Conservation (phyloP, 257 asterid genomes). For the Penstemon barbatus region DNA sequence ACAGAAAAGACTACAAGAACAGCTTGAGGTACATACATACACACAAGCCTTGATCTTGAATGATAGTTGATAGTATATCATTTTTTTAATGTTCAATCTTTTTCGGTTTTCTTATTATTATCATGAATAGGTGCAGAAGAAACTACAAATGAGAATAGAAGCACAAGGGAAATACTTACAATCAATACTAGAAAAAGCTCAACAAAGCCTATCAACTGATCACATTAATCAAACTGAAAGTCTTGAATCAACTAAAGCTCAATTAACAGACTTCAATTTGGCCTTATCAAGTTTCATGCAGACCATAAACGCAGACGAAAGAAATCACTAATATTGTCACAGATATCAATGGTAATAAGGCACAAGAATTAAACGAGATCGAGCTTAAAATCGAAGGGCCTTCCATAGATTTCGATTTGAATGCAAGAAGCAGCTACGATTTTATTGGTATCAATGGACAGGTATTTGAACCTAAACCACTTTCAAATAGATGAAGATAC, state of each 20-base stretch:
- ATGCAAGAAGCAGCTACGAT: constrained; percentile 63
- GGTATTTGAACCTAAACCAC: constrained; percentile 37
- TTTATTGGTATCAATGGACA: constrained; percentile 55
- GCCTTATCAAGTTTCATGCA: constrained; percentile 72
- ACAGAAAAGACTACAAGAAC: constrained; percentile 71
- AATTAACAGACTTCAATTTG: constrained; percentile 60
- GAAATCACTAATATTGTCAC: constrained; percentile 27
- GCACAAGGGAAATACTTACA: constrained; percentile 93
- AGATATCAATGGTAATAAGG: constrained; percentile 32
- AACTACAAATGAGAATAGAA: constrained; percentile 85
- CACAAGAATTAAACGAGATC: constrained; percentile 35
- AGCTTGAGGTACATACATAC: constrained; percentile 62
- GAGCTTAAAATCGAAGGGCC: constrained; percentile 51
- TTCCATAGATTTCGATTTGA: constrained; percentile 63
- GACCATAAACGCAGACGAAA: constrained; percentile 49
- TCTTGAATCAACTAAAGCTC: constrained; percentile 60
- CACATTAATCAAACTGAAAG: constrained; percentile 38
- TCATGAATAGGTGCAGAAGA: constrained; percentile 76
- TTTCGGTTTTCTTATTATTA: neutral
- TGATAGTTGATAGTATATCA: no score
- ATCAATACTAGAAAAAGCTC: constrained; percentile 75
- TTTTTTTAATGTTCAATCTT: no score
- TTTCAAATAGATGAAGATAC: constrained; percentile 31
- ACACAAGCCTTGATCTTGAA: no score
- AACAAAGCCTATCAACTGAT: constrained; percentile 52